phyloP scores from a whole-genome alignment of 148 eudicot species.

The Persicaria tinctoria region DNA sequence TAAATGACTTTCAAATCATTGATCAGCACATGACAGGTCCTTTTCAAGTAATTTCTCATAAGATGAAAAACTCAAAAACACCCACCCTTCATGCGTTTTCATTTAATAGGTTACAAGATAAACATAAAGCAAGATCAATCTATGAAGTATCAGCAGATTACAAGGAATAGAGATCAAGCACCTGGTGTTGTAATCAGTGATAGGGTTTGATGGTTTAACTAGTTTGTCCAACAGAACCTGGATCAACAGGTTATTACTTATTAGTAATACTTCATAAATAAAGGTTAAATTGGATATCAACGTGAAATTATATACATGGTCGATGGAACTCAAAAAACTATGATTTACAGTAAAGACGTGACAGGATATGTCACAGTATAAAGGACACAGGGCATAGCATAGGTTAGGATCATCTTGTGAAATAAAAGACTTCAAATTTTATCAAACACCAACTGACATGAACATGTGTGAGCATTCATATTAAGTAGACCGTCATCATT shows the following conservation, averaged over 20 bases:
- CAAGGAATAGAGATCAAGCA: neutral
- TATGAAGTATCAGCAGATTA: neutral
- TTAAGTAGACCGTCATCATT: neutral
- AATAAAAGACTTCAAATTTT: neutral
- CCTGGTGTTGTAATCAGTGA: constrained; percentile 91
- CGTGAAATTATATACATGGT: neutral
- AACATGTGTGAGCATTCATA: neutral
- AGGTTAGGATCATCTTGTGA: neutral
- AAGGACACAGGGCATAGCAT: neutral
- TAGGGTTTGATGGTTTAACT: constrained; percentile 82
- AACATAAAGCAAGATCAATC: neutral
- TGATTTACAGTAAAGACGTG: neutral
- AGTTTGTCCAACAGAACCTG: constrained; percentile 90
- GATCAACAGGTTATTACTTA: constrained; percentile 6
- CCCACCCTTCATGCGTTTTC: neutral
- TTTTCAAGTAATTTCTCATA: neutral
- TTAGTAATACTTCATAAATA: neutral
- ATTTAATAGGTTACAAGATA: neutral
- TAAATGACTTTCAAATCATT: neutral
- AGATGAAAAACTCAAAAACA: neutral
- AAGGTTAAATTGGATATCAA: neutral
- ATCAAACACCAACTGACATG: neutral
- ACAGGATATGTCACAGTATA: neutral
- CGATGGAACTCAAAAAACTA: neutral
- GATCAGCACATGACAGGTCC: neutral